Base-by-base conservation (phyloP, 2,329 filamentous ascomycete species). In the Neofusicoccum sp. region DNA sequence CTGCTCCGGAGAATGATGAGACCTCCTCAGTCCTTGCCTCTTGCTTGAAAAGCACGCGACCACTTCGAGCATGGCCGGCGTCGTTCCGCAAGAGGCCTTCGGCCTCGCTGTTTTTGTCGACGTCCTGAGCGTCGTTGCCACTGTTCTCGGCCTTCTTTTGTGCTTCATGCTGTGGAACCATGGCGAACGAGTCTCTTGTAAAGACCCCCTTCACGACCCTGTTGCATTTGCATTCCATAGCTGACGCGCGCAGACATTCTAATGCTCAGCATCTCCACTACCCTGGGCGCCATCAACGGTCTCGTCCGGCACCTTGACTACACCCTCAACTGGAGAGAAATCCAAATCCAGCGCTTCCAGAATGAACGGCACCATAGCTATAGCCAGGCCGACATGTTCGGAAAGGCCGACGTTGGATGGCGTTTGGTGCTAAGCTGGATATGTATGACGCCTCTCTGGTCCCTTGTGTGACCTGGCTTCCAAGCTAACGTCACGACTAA, bases 31-130 rank as follows among this genome's bases (percentile, higher is more conserved):
- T 28, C 33, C 12, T 2, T 14, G 7, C 38, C 3, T 9, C 16
- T 16, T 12, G 36, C 26, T 40, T 43, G 26, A 56, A 41, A 33
- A 33, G 38, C 26, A 24, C 51, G 24, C 28, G 51, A 43, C 14
- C 51, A 26, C 43, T 45, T 49, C 38, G 16, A 49, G 8, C 24
- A 60, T 60, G 57, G 36, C 34, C 28, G 57, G 26, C 16, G 14
- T 12, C 26, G 36, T 61, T 8, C 59, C 59, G 34, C 31, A 36
- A 2, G 41, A 54, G 20, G 59, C 43, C 20, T 33, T 61, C 8
- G 59, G 59, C 41, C 59, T 61, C 34, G 59, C 59, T 12, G 24
- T 61, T n/a, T 61, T 61, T 12, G 48, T 61, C 24, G 33, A 56
- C 33, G 34, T 45, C 31, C 14, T 61, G 41, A 53, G 49, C 14